Conservation (phyloP, 192 early-diverging fungal species). For the Coemansia sp. region DNA sequence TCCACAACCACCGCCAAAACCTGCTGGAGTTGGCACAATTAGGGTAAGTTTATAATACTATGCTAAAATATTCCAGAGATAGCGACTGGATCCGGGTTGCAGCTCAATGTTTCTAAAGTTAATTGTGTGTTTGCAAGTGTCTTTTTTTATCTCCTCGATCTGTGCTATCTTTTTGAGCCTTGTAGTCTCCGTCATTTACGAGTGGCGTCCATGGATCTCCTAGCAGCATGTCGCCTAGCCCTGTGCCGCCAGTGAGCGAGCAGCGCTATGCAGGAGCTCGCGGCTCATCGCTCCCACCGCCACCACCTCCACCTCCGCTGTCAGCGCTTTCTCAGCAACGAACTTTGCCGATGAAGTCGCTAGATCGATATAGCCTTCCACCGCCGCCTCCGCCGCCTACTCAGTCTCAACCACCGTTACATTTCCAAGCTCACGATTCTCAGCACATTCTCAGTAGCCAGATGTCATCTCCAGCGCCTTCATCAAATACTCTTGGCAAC, state of each 20-base stretch:
- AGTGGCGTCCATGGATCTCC: not conserved
- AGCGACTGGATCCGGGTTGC: not conserved
- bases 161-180: not conserved
- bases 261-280: not conserved
- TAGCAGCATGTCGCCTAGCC: not conserved
- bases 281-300: slow-evolving; percentile 18
- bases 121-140: not conserved
- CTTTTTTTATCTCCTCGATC: not conserved
- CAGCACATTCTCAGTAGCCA: not conserved
- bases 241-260: not conserved
- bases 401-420: not conserved
- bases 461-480: not conserved
- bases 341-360: too few species aligned
- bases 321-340: not conserved
- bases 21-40: slow-evolving; percentile 25
- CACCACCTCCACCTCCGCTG: slow-evolving; percentile 16
- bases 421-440: not conserved
- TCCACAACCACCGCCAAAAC: slow-evolving; percentile 32
- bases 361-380: too few species aligned
- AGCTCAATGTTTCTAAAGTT: not conserved
- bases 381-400: not conserved
- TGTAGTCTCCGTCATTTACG: slow-evolving; percentile 3
- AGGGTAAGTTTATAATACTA: slow-evolving; percentile 19
- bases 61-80: not conserved
- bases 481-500: not conserved